Base-by-base conservation (phyloP, 257 asterid species). In the Vinca minor region DNA sequence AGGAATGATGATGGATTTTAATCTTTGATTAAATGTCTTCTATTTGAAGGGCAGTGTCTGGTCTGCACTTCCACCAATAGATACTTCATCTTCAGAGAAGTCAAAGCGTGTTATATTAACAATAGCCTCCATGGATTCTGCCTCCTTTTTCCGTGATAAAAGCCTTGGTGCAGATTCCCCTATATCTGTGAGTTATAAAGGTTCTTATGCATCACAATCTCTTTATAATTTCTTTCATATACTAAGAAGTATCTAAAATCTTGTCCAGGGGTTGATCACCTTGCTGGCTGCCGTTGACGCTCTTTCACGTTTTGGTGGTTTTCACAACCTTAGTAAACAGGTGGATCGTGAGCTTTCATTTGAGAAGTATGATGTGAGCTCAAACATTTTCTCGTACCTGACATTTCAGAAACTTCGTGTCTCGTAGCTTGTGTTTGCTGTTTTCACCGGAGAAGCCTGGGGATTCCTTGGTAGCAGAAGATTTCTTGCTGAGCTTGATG, bases 401-500 rank as follows among this genome's bases (percentile, higher is more conserved):
- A 53, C 15, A 50, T 31, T 73, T 59, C 13, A 13, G 53, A 20
- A 21, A 49, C 48, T n/a, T n/a, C n/a, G n/a, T 63, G 57, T 80
- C 59, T 67, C 68, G 71, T 89, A 93, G 98, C 91, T 93, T 74
- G 96, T 87, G 55, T 93, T 89, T 84, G 78, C 84, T 73, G 89
- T 85, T 78, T 77, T 93, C 83, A 93, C 98, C 50, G 98, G 98
- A 66, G 98, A 93, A 79, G 77, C 95, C 64, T 93, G 98, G 98
- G 98, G 98, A 59, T 89, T 87, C 77, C 84, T 93, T 58, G 98
- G 98, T 34, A 93, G 98, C 85, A 79, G 94, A 67, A 85, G 97
- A 83, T 77, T 93, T 70, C 81, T 93, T 76, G 76, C 78, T 46
- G 98, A 89, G 78, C 81, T 82, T 67, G 96, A 93, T 73, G 85